Percentiles rank a stretch among this genome's conserved stretches.
Conservation (phyloP, 305 asterid species). For the Rubia balearica region DNA sequence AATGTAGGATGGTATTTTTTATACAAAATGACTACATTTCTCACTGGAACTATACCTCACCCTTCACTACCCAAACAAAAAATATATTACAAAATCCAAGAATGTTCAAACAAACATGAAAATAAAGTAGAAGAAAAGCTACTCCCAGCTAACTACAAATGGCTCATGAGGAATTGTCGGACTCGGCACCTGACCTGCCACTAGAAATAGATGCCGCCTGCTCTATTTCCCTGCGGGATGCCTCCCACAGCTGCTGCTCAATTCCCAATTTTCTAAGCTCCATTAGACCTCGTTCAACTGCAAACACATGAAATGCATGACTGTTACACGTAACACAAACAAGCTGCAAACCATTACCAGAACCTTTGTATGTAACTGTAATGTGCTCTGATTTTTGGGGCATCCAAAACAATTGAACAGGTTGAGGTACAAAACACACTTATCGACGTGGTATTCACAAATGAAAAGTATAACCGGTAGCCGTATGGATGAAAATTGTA, state of each 20-base stretch:
- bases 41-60: slow-evolving; percentile 11
- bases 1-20: neutral
- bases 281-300: slow-evolving; percentile 80
- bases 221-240: slow-evolving; percentile 81
- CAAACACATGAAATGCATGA: slow-evolving; percentile 1
- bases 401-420: neutral
- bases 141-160: neutral
- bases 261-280: slow-evolving; percentile 91
- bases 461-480: neutral
- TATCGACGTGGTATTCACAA: neutral
- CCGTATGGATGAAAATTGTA: neutral
- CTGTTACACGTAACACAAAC: neutral
- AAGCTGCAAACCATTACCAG: neutral
- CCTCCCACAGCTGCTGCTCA: slow-evolving; percentile 93
- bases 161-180: slow-evolving; percentile 15
- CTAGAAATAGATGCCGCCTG: slow-evolving; percentile 31
- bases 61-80: slow-evolving; percentile 3
- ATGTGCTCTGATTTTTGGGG: neutral
- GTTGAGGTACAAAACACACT: neutral
- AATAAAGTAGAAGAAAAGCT: neutral
- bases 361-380: no score
- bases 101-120: slow-evolving; percentile 9
- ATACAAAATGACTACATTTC: slow-evolving; percentile 13
- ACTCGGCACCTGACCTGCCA: slow-evolving; percentile 15
- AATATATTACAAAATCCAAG: neutral